Conservation (phyloP, 805 yeast genomes). For the Saccharomyces eubayanus region DNA sequence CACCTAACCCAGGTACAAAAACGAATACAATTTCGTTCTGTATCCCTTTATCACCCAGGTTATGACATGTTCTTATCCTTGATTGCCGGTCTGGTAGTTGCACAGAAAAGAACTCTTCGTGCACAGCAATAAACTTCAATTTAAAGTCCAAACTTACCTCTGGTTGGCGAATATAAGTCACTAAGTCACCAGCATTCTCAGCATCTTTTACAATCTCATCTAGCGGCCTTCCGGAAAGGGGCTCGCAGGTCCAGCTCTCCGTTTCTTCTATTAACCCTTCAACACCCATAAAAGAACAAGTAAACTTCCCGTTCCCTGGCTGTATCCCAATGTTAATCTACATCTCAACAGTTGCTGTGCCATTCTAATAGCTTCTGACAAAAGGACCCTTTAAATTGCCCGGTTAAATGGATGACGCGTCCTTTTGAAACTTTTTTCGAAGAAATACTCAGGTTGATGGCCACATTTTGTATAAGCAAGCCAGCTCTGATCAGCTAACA, state of each 20-base stretch:
- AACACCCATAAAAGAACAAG: neutral
- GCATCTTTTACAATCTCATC: constrained; percentile 15
- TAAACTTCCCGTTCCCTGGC: neutral
- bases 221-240: constrained; percentile 13
- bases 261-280: neutral
- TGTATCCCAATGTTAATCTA: neutral
- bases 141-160: constrained; percentile 17
- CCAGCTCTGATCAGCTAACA: neutral
- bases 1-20: constrained; percentile 85
- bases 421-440: constrained; percentile 1
- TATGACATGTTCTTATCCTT: constrained; percentile 20
- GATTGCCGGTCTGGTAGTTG: neutral
- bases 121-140: constrained; percentile 15
- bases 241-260: constrained; percentile 5
- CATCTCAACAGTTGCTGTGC: neutral
- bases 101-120: constrained; percentile 7
- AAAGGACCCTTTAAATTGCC: neutral
- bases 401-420: neutral
- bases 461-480: neutral
- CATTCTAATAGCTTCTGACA: neutral
- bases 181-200: constrained; percentile 9
- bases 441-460: neutral
- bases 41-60: constrained; percentile 6
- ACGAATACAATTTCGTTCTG: constrained; percentile 39
- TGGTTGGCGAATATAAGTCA: constrained; percentile 4